A percentile compares a stretch with the other conserved stretches of the same genome.
phyloP scores from a whole-genome alignment of 345 rosid genomes.

The Eucalyptus fibrosa region DNA sequence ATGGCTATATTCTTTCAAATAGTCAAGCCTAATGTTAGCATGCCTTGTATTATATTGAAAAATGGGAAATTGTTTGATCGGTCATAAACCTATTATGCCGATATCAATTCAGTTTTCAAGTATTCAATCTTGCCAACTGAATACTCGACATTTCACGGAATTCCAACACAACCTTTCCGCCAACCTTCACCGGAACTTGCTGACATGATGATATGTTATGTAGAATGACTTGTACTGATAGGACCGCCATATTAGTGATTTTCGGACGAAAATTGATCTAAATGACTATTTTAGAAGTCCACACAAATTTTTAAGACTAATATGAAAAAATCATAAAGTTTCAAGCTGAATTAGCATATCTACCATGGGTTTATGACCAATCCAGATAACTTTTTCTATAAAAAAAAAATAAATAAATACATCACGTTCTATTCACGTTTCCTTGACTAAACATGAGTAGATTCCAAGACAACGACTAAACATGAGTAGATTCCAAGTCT shows the following conservation, averaged over 20 bases:
- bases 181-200: accelerated
- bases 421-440: background rate
- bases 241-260: background rate
- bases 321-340: too few relatives aligned
- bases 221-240: too few relatives aligned
- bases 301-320: too few relatives aligned
- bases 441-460: background rate
- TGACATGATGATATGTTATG: accelerated
- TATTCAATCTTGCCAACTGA: background rate
- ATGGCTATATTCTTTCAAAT: background rate
- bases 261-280: accelerated
- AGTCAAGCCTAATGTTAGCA: background rate
- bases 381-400: background rate
- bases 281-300: too few relatives aligned
- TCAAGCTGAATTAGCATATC: too few relatives aligned
- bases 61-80: background rate
- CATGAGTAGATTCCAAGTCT: background rate
- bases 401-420: background rate
- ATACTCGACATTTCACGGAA: accelerated
- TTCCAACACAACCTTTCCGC: accelerated
- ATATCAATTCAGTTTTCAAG: accelerated
- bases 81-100: accelerated
- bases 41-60: background rate
- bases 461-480: background rate
- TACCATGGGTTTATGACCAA: background rate